Evolutionary conservation across 2,329 filamentous ascomycete genomes (phyloP), one percentile per base, ranked within the genome.

Genomic region (Aspergillus sp.): DNA sequence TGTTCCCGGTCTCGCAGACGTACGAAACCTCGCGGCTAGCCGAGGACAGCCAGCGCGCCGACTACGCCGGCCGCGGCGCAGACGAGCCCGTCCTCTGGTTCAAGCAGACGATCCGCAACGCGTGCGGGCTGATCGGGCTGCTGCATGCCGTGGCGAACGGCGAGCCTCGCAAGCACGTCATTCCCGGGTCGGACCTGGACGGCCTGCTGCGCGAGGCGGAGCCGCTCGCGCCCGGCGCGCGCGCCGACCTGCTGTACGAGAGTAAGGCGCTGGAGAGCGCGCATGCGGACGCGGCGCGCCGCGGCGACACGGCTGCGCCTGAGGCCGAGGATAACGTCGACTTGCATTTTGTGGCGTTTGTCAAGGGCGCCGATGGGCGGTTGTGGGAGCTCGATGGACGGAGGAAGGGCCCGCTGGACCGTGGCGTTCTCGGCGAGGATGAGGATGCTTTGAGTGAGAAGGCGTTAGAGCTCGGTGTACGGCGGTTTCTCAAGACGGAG

Each of bases 291-390:
- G 91, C 91, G 13, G 94, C 93, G 4, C 80, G 80, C 6, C 77
- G 81, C 55, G 93, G 93, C 16, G 90, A 93, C 68, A 96, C 91
- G 1, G 69, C 79, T 11, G 89, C 92, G 1, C 93, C 94, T 0
- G 76, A 82, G 49, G 90, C 91, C 7, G 81, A 85, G n/a, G 88
- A 89, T 64, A 83, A 88, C 61, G 81, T 96, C n/a, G 93, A 97
- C 67, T 78, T 97, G 63, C 94, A 99, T 76, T 97, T 96, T 70
- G 93, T 97, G 44, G 94, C 90, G 67, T 99, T 97, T 72, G 88
- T 94, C 48, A 94, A 92, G 77, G 82, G 81, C 2, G 74, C 74
- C 47, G 85, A 88, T 69, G 87, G 87, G 50, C 81, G 81, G 5
- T 77, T 95, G 40, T 95, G 88, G 85, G 91, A 95, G 74, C 71